Conservation (phyloP, 148 eudicot genomes). For the Rhododendron molle region DNA sequence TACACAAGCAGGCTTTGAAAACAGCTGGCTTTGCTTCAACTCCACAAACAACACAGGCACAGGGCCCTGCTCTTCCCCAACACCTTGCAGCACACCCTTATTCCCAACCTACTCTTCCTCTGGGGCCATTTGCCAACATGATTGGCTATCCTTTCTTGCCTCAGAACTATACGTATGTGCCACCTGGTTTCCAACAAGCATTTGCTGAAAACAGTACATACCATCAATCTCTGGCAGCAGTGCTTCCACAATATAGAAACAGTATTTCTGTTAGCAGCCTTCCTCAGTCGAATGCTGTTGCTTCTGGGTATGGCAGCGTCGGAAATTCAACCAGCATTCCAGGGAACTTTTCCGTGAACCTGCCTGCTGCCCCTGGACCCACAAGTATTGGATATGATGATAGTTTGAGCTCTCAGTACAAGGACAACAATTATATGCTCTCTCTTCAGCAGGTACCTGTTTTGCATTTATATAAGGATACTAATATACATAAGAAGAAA, state of each 20-base stretch:
- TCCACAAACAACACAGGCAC: constrained; percentile 51
- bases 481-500: not conserved
- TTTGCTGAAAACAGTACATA: constrained; percentile 52
- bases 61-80: constrained; percentile 65
- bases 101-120: constrained; percentile 63
- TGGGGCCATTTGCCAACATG: constrained; percentile 79
- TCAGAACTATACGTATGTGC: constrained; percentile 70
- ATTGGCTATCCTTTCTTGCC: constrained; percentile 70
- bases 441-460: constrained; percentile 79
- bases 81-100: constrained; percentile 71
- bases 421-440: constrained; percentile 67
- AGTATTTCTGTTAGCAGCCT: constrained; percentile 61
- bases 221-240: constrained; percentile 61
- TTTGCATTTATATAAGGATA: not conserved
- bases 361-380: constrained; percentile 66
- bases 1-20: constrained; percentile 52
- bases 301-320: constrained; percentile 80
- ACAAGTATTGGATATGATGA: constrained; percentile 69
- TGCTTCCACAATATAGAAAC: constrained; percentile 76
- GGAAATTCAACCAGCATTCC: constrained; percentile 65
- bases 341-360: constrained; percentile 59
- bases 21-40: constrained; percentile 47
- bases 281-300: constrained; percentile 76
- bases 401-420: constrained; percentile 65
- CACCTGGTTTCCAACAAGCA: constrained; percentile 78